Conservation (phyloP, 2,329 filamentous ascomycete species). For the Penicillium sp. region DNA sequence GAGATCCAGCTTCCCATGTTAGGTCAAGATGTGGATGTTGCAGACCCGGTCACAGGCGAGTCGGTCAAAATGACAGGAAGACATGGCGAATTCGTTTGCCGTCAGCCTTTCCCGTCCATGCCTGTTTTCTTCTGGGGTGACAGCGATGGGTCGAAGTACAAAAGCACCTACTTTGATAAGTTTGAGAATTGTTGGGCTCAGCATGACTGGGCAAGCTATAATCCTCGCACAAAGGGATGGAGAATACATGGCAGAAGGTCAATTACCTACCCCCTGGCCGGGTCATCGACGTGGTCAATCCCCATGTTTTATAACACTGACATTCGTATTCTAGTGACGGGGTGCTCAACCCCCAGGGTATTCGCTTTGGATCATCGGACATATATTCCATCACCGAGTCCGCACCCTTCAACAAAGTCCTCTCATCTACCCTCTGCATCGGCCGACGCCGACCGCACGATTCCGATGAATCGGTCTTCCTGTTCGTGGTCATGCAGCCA, state of each 20-base stretch:
- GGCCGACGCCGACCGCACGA: constrained; percentile 14
- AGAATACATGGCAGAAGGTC: constrained; percentile 48
- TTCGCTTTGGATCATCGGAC: constrained; percentile 51
- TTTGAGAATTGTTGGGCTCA: constrained; percentile 46
- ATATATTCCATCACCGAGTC: constrained; percentile 53
- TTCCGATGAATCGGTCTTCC: constrained; percentile 15
- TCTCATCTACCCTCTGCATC: constrained; percentile 19
- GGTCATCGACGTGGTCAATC: background rate
- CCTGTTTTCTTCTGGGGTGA: constrained; percentile 52
- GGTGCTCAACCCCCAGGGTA: constrained; percentile 51
- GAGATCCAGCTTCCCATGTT: constrained; percentile 51
- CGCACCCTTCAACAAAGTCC: constrained; percentile 35
- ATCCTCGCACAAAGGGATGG: constrained; percentile 45
- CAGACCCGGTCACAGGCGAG: constrained; percentile 42
- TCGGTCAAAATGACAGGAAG: constrained; percentile 25
- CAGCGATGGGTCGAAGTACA: constrained; percentile 43
- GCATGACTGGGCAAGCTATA: constrained; percentile 50
- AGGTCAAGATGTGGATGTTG: constrained; percentile 52
- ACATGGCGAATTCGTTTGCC: constrained; percentile 49
- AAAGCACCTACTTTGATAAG: constrained; percentile 49
- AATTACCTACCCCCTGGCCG: background rate
- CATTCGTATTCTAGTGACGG: constrained; percentile 38
- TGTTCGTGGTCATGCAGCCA: constrained; percentile 21
- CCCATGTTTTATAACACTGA: constrained; percentile 1
- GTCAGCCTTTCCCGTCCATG: constrained; percentile 51